These are phyloP conservation scores for Komagataella populi DNA, from an alignment of 805 yeast genomes.

Conservation along the genomic window DNA sequence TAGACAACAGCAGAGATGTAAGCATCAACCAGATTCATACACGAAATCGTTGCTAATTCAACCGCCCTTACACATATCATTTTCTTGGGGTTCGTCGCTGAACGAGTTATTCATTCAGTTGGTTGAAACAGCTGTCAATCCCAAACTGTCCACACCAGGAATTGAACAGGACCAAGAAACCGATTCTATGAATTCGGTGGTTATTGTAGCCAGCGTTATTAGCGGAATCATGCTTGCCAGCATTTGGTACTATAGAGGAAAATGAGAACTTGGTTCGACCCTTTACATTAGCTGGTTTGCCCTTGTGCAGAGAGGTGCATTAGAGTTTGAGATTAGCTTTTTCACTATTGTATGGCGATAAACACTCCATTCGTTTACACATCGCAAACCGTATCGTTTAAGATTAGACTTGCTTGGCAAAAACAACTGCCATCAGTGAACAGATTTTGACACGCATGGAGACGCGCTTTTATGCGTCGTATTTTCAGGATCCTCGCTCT, in stretches of 20 bases:
- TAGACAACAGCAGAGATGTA: conserved; percentile 85
- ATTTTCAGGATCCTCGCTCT: background rate
- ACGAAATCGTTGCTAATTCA: conserved; percentile 52
- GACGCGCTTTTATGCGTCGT: background rate
- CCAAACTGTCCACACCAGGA: conserved; percentile 68
- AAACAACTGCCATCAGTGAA: background rate
- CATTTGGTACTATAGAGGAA: conserved; percentile 47
- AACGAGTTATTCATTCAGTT: conserved; percentile 76
- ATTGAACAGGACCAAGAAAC: conserved; percentile 50
- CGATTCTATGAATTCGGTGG: conserved; percentile 35
- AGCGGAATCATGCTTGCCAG: conserved; percentile 52
- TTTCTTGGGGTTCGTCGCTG: conserved; percentile 79
- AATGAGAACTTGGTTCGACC: no score
- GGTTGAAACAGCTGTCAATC: conserved; percentile 77
- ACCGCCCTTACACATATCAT: conserved; percentile 84
- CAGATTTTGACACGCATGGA: background rate
- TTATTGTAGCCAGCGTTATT: conserved; percentile 58
- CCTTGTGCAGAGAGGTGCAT: background rate
- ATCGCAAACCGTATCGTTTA: background rate
- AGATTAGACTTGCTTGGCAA: background rate
- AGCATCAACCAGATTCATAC: conserved; percentile 77
- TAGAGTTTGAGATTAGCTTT: background rate
- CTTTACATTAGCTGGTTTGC: background rate
- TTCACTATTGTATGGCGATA: no score
- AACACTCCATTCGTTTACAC: no score